Evolutionary conservation across 257 asterid species (phyloP), one percentile per base, ranked within the genome.

Genomic region (Leptodermis oblonga): DNA sequence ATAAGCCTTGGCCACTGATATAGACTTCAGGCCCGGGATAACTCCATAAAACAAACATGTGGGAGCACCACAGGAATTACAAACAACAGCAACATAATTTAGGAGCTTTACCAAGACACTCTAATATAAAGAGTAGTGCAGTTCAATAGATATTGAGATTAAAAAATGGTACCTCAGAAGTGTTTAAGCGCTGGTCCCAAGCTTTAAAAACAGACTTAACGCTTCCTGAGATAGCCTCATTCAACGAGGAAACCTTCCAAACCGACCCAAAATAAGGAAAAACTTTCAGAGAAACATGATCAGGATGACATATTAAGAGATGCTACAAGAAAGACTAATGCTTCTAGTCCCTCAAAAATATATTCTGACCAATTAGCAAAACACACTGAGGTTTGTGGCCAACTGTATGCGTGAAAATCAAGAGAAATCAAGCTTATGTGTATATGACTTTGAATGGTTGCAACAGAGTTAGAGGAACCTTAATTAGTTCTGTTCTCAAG

Each of bases 111-210:
- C 0, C 26, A 61, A 61, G 30, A 61, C 49, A 8, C 4, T 51
- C 28, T 22, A 7, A n/a, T n/a, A n/a, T n/a, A n/a, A n/a, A n/a
- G n/a, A n/a, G n/a, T n/a, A n/a, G n/a, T n/a, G n/a, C n/a, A n/a
- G n/a, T n/a, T n/a, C n/a, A n/a, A n/a, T n/a, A n/a, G n/a, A n/a
- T n/a, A n/a, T n/a, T n/a, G 4, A 69, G n/a, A 13, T 30, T n/a
- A 52, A 34, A 28, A 65, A 25, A 67, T 30, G 43, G 34, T 86
- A 90, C 99, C 97, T 90, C 96, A 0, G 90, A 77, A 60, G 96
- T 69, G 83, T 87, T 82, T 53, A 93, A 88, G 25, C 96, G 96
- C 75, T 85, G 92, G 71, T 93, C 99, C 99, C 99, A 93, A 56
- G 94, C 89, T 83, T 76, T 90, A 78, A 93, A 93, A 51, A 93